These are phyloP conservation scores for Volvox reticuliferus DNA, from an alignment of 139 green algal genomes.

Conservation along the genomic window DNA sequence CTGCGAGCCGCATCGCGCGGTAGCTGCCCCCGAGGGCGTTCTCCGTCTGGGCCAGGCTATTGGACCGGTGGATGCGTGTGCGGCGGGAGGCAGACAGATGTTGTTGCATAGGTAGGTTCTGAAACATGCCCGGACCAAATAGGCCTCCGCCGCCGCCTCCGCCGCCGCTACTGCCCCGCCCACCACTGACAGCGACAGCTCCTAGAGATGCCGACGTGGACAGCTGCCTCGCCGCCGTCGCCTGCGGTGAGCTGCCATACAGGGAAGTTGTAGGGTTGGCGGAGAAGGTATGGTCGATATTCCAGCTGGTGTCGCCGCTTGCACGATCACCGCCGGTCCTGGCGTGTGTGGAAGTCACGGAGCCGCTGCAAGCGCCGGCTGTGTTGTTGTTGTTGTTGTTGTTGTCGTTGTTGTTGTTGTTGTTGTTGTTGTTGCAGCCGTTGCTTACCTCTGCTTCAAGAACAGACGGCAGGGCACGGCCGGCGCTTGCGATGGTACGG, in stretches of 20 bases:
- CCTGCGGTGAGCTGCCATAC: constrained; percentile 14
- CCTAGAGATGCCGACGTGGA: too few species aligned
- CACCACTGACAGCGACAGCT: too few species aligned
- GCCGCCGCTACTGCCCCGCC: not conserved
- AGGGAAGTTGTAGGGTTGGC: not conserved
- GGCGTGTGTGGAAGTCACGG: not conserved
- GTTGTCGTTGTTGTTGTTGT: too few species aligned
- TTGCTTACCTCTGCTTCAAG: constrained; percentile 4
- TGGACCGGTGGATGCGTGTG: constrained; percentile 11
- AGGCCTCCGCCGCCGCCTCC: too few species aligned
- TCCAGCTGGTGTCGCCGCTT: not conserved
- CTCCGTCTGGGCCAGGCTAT: constrained; percentile 28
- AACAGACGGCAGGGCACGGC: not conserved
- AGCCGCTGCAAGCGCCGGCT: not conserved
- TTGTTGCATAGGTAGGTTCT: not conserved
- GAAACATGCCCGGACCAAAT: too few species aligned
- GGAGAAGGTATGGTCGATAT: not conserved
- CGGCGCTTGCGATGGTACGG: not conserved
- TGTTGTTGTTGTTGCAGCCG: not conserved
- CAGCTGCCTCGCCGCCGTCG: too few species aligned
- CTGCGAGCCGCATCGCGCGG: constrained; percentile 40
- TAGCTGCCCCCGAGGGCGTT: constrained; percentile 14
- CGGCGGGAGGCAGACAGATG: not conserved
- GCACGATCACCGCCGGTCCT: not conserved
- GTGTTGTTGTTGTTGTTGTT: not conserved